Evolutionary conservation across 164 flowering plant species (phyloP).

Genomic region (Vitis rotundifolia): DNA sequence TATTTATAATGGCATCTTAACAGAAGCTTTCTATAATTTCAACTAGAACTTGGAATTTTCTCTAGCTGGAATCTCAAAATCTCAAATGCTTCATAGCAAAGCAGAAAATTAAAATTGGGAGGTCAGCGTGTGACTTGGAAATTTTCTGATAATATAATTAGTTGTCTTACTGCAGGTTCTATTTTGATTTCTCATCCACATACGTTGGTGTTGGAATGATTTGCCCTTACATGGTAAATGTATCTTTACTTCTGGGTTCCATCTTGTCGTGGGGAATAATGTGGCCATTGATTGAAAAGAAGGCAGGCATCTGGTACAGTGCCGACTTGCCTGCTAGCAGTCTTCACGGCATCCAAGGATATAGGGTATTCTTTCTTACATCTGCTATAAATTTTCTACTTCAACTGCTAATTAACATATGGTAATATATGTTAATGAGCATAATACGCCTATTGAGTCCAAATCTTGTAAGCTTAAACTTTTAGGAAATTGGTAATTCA

Average conservation of each 20-base stretch:
- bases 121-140: no score
- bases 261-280: slow-evolving; percentile 51
- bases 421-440: no score
- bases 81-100: no score
- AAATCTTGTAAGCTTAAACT: neutral
- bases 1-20: no score
- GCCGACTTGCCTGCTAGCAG: slow-evolving; percentile 27
- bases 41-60: neutral
- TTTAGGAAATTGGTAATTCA: neutral
- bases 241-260: slow-evolving; percentile 44
- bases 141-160: no score
- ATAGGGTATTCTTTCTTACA: slow-evolving; percentile 22
- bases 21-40: neutral
- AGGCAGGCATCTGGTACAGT: slow-evolving; percentile 39
- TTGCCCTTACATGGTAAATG: slow-evolving; percentile 44
- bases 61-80: no score
- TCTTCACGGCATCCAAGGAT: slow-evolving; percentile 47
- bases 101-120: no score
- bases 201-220: slow-evolving; percentile 60
- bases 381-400: neutral
- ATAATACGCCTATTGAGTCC: no score
- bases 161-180: slow-evolving; percentile 27
- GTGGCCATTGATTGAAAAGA: slow-evolving; percentile 44
- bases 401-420: no score
- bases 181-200: slow-evolving; percentile 52